A percentile compares a stretch with the other conserved stretches of the same genome.
These are phyloP conservation scores for Lyophyllum shimeji DNA, from an alignment of 768 basidiomycete genomes.

Conservation along the genomic window DNA sequence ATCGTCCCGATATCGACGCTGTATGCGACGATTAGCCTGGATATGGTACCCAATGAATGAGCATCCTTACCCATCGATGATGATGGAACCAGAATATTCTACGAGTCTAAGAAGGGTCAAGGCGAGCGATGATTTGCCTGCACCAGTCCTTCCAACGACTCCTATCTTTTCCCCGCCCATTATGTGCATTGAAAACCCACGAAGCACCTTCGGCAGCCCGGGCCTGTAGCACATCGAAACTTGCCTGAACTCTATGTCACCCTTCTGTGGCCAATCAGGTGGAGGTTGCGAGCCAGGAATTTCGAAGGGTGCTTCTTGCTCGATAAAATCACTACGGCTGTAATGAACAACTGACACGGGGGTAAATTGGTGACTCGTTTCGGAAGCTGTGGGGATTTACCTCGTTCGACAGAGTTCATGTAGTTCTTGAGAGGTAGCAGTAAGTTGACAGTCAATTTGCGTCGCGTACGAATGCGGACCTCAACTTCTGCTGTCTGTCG, in stretches of 20 bases:
- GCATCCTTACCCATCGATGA: slow-evolving; percentile 54
- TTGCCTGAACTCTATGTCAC: slow-evolving; percentile 61
- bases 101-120: slow-evolving; percentile 68
- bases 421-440: slow-evolving; percentile 44
- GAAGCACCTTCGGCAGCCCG: slow-evolving; percentile 71
- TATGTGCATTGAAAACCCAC: slow-evolving; percentile 60
- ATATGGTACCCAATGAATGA: not conserved
- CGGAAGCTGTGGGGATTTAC: slow-evolving; percentile 24
- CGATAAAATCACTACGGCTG: slow-evolving; percentile 46
- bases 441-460: not conserved
- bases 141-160: slow-evolving; percentile 65
- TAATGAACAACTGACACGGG: slow-evolving; percentile 49
- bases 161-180: slow-evolving; percentile 74
- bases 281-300: slow-evolving; percentile 55
- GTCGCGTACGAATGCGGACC: slow-evolving; percentile 28
- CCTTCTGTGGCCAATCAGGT: slow-evolving; percentile 60
- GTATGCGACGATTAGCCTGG: slow-evolving; percentile 12
- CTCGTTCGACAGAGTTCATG: slow-evolving; percentile 65
- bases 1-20: slow-evolving; percentile 68
- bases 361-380: not conserved
- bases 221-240: slow-evolving; percentile 64
- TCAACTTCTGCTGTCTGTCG: slow-evolving; percentile 67
- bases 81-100: slow-evolving; percentile 63
- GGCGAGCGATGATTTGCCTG: slow-evolving; percentile 64
- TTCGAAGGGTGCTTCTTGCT: slow-evolving; percentile 67